Percentiles rank a stretch among this genome's conserved stretches.
Conservation (phyloP, 257 asterid species). For the Henckelia pumila region DNA sequence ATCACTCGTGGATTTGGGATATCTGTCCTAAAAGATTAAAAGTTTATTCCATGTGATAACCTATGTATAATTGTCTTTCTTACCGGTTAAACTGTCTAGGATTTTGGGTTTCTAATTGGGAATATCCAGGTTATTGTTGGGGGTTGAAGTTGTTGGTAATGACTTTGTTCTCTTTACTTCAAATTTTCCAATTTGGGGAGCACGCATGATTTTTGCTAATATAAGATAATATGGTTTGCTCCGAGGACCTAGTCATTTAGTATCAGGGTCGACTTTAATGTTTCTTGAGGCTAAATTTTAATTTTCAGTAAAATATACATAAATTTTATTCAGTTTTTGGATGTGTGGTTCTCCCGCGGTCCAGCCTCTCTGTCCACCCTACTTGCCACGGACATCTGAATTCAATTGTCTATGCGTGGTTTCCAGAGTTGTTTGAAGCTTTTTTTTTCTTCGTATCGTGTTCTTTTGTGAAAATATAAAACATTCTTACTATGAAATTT, state of each 20-base stretch:
- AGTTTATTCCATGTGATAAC: neutral
- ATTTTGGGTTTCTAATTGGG: slow-evolving; percentile 5
- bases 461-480: neutral
- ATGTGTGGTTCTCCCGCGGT: neutral
- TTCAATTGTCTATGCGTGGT: neutral
- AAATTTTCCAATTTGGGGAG: neutral
- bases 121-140: neutral
- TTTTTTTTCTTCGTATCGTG: neutral
- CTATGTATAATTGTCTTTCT: slow-evolving; percentile 1
- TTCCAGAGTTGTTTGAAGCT: neutral
- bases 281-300: neutral
- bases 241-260: neutral
- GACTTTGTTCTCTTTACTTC: neutral
- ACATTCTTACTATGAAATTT: neutral
- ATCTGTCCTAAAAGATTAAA: slow-evolving; percentile 6
- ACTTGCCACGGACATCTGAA: neutral
- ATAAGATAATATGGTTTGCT: neutral
- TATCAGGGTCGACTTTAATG: neutral
- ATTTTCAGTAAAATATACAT: neutral
- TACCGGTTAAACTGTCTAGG: slow-evolving; percentile 5
- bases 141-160: neutral
- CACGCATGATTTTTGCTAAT: neutral
- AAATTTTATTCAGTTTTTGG: neutral
- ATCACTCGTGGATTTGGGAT: slow-evolving; percentile 10
- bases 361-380: neutral